These are phyloP conservation scores for Carex scoparia DNA, from an alignment of 176 grass and related monocot genomes.

Conservation along the genomic window DNA sequence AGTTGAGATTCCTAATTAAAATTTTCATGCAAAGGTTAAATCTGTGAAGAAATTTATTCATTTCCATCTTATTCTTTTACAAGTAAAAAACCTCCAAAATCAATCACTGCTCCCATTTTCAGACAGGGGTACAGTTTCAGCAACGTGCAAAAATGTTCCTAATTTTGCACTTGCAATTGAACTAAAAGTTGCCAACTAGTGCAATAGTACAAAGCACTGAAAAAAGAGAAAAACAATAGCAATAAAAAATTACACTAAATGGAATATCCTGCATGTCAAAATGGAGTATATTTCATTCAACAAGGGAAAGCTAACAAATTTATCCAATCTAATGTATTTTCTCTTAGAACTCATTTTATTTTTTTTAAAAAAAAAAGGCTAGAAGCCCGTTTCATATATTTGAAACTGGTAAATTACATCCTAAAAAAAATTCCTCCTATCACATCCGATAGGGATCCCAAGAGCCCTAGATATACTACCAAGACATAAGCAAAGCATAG, in stretches of 20 bases:
- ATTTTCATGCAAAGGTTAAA: neutral
- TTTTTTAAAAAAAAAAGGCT: too few relatives aligned
- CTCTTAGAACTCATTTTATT: too few relatives aligned
- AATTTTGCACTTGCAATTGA: neutral
- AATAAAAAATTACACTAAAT: neutral
- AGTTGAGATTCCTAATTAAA: neutral
- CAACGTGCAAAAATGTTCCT: neutral
- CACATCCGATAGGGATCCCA: too few relatives aligned
- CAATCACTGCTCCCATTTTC: neutral
- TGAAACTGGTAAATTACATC: too few relatives aligned
- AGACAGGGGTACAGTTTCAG: neutral
- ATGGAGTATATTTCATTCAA: neutral
- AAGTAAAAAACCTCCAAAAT: neutral
- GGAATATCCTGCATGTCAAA: neutral
- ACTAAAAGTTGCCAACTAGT: neutral
- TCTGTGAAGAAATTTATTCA: neutral
- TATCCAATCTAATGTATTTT: too few relatives aligned
- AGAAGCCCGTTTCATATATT: too few relatives aligned
- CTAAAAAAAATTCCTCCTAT: too few relatives aligned
- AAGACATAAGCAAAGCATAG: too few relatives aligned
- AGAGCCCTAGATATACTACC: too few relatives aligned
- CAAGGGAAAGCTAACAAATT: neutral
- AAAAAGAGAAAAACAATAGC: neutral
- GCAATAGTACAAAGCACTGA: neutral
- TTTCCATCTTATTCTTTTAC: neutral